phyloP scores from a whole-genome alignment of 1,284 basidiomycete species.

The Cryptococcus maquisensis region DNA sequence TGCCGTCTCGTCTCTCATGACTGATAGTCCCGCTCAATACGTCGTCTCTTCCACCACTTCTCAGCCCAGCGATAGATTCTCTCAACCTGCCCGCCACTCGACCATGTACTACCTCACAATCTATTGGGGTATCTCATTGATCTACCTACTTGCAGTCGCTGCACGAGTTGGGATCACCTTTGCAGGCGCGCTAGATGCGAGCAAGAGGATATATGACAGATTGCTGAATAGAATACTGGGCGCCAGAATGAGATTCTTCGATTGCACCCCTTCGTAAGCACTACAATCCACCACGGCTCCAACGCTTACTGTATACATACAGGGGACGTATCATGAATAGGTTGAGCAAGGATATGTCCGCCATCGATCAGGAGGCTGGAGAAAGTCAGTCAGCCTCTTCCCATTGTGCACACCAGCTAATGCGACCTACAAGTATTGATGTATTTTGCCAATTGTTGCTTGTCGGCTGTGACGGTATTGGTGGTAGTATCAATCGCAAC shows the following conservation, averaged over 20 bases:
- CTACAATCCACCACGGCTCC: not conserved
- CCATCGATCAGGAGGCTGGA: conserved; percentile 51
- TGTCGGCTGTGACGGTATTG: conserved; percentile 39
- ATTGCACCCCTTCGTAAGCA: conserved; percentile 42
- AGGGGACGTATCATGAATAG: conserved; percentile 54
- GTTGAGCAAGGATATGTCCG: conserved; percentile 52
- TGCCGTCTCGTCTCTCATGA: not conserved
- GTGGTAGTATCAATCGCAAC: conserved; percentile 44
- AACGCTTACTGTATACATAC: conserved; percentile 3
- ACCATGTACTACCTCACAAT: conserved; percentile 36
- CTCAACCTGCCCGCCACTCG: not conserved
- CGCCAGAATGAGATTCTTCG: conserved; percentile 49
- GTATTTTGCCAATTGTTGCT: conserved; percentile 40
- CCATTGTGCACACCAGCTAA: not conserved
- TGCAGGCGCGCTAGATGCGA: conserved; percentile 39
- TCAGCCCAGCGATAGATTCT: not conserved
- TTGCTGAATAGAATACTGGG: conserved; percentile 42
- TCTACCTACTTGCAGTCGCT: conserved; percentile 40
- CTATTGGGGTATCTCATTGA: conserved; percentile 36
- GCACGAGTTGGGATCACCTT: conserved; percentile 37
- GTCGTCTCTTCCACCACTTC: not conserved
- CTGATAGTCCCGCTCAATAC: not conserved
- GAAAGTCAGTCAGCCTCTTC: conserved; percentile 27
- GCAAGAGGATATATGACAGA: conserved; percentile 33
- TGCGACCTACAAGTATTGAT: conserved; percentile 30